A percentile compares a stretch with the other conserved stretches of the same genome.
Conservation (phyloP, 2,329 filamentous ascomycete genomes). For the Fusarium falciforme region DNA sequence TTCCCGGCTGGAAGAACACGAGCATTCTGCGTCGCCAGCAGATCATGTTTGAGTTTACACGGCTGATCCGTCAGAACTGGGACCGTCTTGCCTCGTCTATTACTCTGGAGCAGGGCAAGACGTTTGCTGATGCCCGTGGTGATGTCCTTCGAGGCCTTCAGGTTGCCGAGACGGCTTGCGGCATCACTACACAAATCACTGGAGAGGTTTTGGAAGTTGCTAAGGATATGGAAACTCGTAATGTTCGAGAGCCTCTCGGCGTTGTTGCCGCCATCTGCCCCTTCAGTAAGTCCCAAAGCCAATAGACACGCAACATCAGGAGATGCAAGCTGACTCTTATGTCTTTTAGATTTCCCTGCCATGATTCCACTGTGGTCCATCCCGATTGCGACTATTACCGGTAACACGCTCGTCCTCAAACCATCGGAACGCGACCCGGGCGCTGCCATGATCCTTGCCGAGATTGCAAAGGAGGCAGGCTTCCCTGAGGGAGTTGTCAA, state of each 20-base stretch:
- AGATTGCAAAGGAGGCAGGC: conserved; percentile 78
- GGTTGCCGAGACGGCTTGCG: conserved; percentile 79
- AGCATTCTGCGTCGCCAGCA: conserved; percentile 75
- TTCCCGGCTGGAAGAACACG: conserved; percentile 73
- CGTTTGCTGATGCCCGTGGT: conserved; percentile 77
- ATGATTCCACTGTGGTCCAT: conserved; percentile 89
- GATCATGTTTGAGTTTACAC: conserved; percentile 81
- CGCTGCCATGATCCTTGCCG: conserved; percentile 81
- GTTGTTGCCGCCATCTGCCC: conserved; percentile 80
- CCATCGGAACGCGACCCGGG: conserved; percentile 83
- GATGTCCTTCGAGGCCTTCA: conserved; percentile 80
- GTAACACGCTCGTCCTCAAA: conserved; percentile 83
- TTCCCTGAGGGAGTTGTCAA: conserved; percentile 80
- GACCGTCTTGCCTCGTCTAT: conserved; percentile 78
- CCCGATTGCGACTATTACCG: conserved; percentile 81
- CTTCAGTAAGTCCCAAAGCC: conserved; percentile 67
- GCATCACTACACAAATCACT: conserved; percentile 76
- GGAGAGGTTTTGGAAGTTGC: conserved; percentile 81
- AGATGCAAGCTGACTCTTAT: background rate
- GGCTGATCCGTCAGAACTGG: conserved; percentile 78
- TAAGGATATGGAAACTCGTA: conserved; percentile 82
- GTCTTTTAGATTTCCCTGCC: conserved; percentile 75
- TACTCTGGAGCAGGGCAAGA: conserved; percentile 82
- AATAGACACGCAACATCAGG: background rate
- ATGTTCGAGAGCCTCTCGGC: conserved; percentile 77